Conservation (phyloP, 1,139 yeast genomes). For the Geotrichum fermentans region DNA sequence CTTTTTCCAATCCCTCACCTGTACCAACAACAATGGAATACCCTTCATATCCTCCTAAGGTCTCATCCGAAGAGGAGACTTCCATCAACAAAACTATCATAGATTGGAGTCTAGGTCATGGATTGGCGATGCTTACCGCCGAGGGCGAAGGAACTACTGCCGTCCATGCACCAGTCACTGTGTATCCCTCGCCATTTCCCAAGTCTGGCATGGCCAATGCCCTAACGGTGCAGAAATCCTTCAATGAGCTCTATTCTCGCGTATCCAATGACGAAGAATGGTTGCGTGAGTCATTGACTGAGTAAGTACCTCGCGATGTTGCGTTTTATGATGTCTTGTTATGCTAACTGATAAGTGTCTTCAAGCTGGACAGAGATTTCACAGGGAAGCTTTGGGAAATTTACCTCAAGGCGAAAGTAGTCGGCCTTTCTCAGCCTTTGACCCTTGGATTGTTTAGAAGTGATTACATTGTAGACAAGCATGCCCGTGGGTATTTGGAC, state of each 20-base stretch:
- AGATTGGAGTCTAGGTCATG: slow-evolving; percentile 78
- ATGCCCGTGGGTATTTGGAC: slow-evolving; percentile 20
- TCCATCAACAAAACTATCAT: slow-evolving; percentile 36
- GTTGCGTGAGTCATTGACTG: slow-evolving; percentile 53
- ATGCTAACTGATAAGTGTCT: slow-evolving; percentile 11
- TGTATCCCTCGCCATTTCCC: slow-evolving; percentile 89
- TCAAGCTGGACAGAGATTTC: slow-evolving; percentile 60
- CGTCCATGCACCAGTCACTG: slow-evolving; percentile 75
- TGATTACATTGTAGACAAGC: slow-evolving; percentile 63
- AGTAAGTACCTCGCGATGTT: slow-evolving; percentile 30
- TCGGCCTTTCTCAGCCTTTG: slow-evolving; percentile 60
- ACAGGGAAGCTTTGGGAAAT: slow-evolving; percentile 68
- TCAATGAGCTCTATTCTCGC: slow-evolving; percentile 68
- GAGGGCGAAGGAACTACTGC: slow-evolving; percentile 41
- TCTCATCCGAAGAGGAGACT: slow-evolving; percentile 12
- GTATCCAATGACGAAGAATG: slow-evolving; percentile 56
- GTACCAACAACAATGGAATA: slow-evolving; percentile 17
- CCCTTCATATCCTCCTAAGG: slow-evolving; percentile 18
- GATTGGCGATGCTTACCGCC: slow-evolving; percentile 73
- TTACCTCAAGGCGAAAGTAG: slow-evolving; percentile 24
- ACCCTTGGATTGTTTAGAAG: slow-evolving; percentile 84
- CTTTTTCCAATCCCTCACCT: too few species aligned
- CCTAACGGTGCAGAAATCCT: slow-evolving; percentile 57
- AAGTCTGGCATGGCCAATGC: slow-evolving; percentile 61
- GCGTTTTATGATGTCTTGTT: not conserved